These are phyloP conservation scores for Saccharomyces hybrid DNA, from an alignment of 1,139 yeast genomes.

Conservation along the genomic window DNA sequence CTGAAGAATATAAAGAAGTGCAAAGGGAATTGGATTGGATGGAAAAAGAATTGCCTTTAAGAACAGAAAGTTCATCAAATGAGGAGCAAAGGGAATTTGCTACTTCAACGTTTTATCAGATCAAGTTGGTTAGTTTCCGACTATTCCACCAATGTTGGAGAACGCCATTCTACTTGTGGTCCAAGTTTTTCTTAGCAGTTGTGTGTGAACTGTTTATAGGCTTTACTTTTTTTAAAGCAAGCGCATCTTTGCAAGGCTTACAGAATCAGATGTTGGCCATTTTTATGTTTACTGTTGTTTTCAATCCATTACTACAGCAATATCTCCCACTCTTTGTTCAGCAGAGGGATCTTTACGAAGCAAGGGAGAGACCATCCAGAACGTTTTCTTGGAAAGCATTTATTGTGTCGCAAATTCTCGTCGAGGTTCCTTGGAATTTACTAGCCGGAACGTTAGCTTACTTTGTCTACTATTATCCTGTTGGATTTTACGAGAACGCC, in stretches of 20 bases:
- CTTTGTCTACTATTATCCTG: constrained; percentile 73
- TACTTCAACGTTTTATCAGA: constrained; percentile 42
- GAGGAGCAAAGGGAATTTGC: constrained; percentile 35
- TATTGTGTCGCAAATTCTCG: constrained; percentile 50
- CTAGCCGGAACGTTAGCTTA: constrained; percentile 54
- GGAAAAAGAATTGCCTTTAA: constrained; percentile 37
- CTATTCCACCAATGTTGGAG: constrained; percentile 52
- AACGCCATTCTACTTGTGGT: constrained; percentile 50
- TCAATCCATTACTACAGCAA: constrained; percentile 58
- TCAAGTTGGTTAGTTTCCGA: constrained; percentile 45
- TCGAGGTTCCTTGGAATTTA: constrained; percentile 67
- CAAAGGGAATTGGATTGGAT: constrained; percentile 37
- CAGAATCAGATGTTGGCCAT: constrained; percentile 59
- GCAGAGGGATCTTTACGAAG: constrained; percentile 72
- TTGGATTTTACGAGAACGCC: constrained; percentile 56
- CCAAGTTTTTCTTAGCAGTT: constrained; percentile 42
- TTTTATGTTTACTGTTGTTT: constrained; percentile 53
- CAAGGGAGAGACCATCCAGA: constrained; percentile 70
- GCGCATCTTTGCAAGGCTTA: constrained; percentile 48
- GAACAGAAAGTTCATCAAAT: constrained; percentile 30
- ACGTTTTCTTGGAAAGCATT: constrained; percentile 53
- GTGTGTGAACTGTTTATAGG: constrained; percentile 57
- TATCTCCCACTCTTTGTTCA: constrained; percentile 58
- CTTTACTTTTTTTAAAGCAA: constrained; percentile 65
- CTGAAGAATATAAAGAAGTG: constrained; percentile 43